Conservation (phyloP, 495 filamentous ascomycete species). For the Xylaria castorea region DNA sequence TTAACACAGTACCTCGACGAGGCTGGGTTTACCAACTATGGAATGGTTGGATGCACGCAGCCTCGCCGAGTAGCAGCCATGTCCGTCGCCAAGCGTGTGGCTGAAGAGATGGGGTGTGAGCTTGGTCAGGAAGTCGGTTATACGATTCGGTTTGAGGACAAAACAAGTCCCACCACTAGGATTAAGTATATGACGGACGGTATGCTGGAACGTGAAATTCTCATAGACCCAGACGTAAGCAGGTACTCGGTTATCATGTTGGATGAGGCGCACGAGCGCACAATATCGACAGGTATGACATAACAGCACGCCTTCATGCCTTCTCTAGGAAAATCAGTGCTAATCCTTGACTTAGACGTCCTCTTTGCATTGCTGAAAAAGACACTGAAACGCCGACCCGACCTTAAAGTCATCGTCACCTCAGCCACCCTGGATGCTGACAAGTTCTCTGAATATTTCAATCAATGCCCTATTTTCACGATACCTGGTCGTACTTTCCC, state of each 20-base stretch:
- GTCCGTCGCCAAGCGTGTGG: conserved; percentile 95
- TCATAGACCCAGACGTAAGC: conserved; percentile 85
- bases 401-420: conserved; percentile 94
- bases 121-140: conserved; percentile 95
- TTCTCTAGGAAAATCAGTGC: background rate
- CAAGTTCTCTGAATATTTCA: conserved; percentile 96
- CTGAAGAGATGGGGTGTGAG: conserved; percentile 92
- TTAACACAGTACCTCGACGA: conserved; percentile 94
- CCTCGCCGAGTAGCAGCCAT: conserved; percentile 96
- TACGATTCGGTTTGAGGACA: conserved; percentile 97
- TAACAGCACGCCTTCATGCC: background rate
- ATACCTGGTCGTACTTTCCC: conserved; percentile 95
- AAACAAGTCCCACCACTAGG: conserved; percentile 83
- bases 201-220: conserved; percentile 94
- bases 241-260: conserved; percentile 97
- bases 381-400: conserved; percentile 81
- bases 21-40: conserved; percentile 84
- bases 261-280: conserved; percentile 97
- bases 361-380: conserved; percentile 95
- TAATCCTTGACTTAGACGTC: conserved; percentile 64
- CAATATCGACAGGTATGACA: conserved; percentile 72
- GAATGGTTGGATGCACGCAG: conserved; percentile 97
- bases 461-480: conserved; percentile 91
- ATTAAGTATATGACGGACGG: conserved; percentile 99
- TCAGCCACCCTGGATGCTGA: conserved; percentile 96